Evolutionary conservation across 139 green algal species (phyloP).

Genomic region (Chlamydomonas eustigma): DNA sequence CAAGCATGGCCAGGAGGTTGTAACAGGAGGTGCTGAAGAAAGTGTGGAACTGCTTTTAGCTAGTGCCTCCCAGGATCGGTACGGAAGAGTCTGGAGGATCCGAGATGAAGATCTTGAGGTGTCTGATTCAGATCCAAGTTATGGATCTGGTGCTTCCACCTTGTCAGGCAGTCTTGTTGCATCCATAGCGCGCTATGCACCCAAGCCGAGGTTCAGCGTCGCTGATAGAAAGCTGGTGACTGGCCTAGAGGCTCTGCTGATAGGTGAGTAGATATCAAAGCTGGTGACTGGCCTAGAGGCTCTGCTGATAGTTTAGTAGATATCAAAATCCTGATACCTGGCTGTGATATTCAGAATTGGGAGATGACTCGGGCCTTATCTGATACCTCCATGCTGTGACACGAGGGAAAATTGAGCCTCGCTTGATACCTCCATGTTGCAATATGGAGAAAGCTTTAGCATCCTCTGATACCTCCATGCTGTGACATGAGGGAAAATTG

Average conservation of each 20-base stretch:
- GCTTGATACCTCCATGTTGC: too few species aligned
- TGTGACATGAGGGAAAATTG: too few species aligned
- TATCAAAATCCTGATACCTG: too few species aligned
- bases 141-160: background rate
- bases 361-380: too few species aligned
- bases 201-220: slow-evolving; percentile 33
- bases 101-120: slow-evolving; percentile 15
- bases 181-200: slow-evolving; percentile 52
- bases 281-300: background rate
- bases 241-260: slow-evolving; percentile 74
- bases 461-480: background rate
- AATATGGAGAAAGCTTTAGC: too few species aligned
- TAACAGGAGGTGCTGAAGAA: background rate
- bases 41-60: slow-evolving; percentile 73
- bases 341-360: too few species aligned
- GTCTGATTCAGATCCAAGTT: background rate
- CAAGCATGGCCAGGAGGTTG: background rate
- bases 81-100: slow-evolving; percentile 45
- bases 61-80: slow-evolving; percentile 84
- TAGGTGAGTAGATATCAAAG: slow-evolving; percentile 25
- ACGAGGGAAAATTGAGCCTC: too few species aligned
- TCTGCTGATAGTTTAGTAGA: too few species aligned
- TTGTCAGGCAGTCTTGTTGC: background rate
- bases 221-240: slow-evolving; percentile 4
- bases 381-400: too few species aligned